phyloP scores from a whole-genome alignment of 495 filamentous ascomycete genomes.

The Aspergillus heteromorphus region DNA sequence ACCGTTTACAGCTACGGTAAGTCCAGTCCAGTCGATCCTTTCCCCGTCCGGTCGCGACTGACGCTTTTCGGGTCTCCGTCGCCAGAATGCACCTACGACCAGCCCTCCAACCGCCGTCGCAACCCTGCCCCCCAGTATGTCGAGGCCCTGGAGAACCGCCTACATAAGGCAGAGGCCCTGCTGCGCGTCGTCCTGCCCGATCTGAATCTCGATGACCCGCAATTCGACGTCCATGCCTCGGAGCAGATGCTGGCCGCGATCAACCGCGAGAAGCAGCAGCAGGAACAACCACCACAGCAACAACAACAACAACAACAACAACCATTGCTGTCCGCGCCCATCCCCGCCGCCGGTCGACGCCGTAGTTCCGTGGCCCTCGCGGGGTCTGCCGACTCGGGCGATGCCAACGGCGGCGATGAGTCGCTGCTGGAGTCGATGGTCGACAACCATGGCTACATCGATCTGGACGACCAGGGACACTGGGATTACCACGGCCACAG shows the following conservation, averaged over 20 bases:
- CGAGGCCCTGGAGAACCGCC: conserved; percentile 78
- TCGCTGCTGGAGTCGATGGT: conserved; percentile 92
- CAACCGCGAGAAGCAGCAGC: conserved; percentile 21
- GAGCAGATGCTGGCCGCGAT: conserved; percentile 36
- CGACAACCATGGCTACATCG: conserved; percentile 78
- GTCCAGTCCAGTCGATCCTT: conserved; percentile 14
- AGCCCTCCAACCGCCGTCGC: conserved; percentile 90
- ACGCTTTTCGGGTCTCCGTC: background rate
- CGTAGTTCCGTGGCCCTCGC: conserved; percentile 8
- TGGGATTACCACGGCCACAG: conserved; percentile 96
- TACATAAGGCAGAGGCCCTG: conserved; percentile 79
- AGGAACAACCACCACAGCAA: conserved; percentile 5
- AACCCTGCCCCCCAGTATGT: conserved; percentile 95
- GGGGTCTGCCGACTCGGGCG: conserved; percentile 15
- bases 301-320: conserved; percentile 3
- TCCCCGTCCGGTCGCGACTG: conserved; percentile 25
- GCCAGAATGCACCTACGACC: conserved; percentile 94
- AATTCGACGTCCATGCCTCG: conserved; percentile 63
- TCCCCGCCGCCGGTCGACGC: conserved; percentile 9
- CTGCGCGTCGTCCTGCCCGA: conserved; percentile 76
- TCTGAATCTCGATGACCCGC: conserved; percentile 77
- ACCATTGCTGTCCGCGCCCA: background rate
- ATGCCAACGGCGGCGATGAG: conserved; percentile 50
- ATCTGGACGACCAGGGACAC: conserved; percentile 84
- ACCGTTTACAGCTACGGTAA: conserved; percentile 97